A percentile compares a stretch with the other conserved stretches of the same genome.
These are phyloP conservation scores for Tylopilus felleus DNA, from an alignment of 768 basidiomycete genomes.

Conservation along the genomic window DNA sequence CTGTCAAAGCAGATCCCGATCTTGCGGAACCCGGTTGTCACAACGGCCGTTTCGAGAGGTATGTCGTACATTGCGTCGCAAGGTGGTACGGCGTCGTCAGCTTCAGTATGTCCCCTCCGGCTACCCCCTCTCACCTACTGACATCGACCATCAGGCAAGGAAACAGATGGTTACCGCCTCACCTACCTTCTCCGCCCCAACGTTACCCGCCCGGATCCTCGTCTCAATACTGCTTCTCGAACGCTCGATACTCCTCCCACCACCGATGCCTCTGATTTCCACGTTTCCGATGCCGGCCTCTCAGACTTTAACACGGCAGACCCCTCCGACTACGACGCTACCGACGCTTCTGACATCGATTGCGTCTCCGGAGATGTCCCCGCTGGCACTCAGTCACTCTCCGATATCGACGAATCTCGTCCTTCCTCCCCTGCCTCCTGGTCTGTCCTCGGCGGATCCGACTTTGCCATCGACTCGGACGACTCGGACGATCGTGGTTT, in stretches of 20 bases:
- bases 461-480: conserved; percentile 30
- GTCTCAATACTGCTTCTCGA: conserved; percentile 20
- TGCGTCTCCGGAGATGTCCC: conserved; percentile 5
- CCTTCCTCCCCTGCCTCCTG: conserved; percentile 34
- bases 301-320: conserved; percentile 34
- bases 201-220: conserved; percentile 54
- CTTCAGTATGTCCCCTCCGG: conserved; percentile 58
- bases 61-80: conserved; percentile 80
- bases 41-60: conserved; percentile 72
- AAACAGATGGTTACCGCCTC: conserved; percentile 53
- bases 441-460: conserved; percentile 36
- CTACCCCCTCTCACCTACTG: background rate
- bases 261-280: conserved; percentile 61
- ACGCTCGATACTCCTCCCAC: conserved; percentile 68
- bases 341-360: conserved; percentile 26
- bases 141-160: conserved; percentile 34
- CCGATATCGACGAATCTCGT: conserved; percentile 29
- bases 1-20: conserved; percentile 32
- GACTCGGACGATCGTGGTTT: conserved; percentile 31
- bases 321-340: conserved; percentile 10
- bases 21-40: conserved; percentile 6
- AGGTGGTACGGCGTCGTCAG: conserved; percentile 77
- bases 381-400: conserved; percentile 14
- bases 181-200: conserved; percentile 83
- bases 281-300: conserved; percentile 44